Evolutionary conservation across 768 basidiomycete genomes (phyloP).

Genomic region (Paxillus rubicundulus): DNA sequence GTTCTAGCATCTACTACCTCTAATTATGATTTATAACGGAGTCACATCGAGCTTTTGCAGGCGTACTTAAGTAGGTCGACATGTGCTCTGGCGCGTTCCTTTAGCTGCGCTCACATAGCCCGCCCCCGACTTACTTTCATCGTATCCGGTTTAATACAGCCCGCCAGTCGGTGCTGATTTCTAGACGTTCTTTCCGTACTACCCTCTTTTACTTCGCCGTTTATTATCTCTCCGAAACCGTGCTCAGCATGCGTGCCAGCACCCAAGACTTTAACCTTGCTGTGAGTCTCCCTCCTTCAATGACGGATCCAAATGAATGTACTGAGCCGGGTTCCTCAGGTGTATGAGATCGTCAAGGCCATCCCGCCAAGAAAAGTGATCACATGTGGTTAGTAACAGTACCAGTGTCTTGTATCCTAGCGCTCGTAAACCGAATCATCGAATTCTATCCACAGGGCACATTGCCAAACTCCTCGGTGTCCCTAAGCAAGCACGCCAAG

Average conservation of each 20-base stretch:
- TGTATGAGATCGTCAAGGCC: constrained; percentile 61
- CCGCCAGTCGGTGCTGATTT: neutral
- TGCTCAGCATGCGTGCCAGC: neutral
- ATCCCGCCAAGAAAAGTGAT: constrained; percentile 66
- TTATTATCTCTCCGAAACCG: neutral
- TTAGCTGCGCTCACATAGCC: constrained; percentile 4
- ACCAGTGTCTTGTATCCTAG: neutral
- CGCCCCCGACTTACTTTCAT: neutral
- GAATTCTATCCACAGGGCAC: constrained; percentile 38
- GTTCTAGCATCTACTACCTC: neutral
- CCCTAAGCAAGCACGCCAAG: constrained; percentile 70
- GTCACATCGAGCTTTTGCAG: neutral
- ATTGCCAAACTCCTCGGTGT: constrained; percentile 73
- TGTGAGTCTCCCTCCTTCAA: constrained; percentile 2
- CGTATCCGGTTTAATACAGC: neutral
- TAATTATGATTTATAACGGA: neutral
- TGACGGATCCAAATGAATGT: no score
- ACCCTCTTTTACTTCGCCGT: neutral
- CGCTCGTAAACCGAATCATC: neutral
- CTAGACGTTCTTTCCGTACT: neutral
- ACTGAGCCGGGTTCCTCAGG: constrained; percentile 36
- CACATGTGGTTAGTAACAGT: constrained; percentile 47
- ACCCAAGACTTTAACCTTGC: constrained; percentile 14
- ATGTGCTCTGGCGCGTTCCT: neutral
- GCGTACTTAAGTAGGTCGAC: neutral